Base-by-base conservation (phyloP, 2,329 filamentous ascomycete genomes). In the Ambrosiella xylebori region DNA sequence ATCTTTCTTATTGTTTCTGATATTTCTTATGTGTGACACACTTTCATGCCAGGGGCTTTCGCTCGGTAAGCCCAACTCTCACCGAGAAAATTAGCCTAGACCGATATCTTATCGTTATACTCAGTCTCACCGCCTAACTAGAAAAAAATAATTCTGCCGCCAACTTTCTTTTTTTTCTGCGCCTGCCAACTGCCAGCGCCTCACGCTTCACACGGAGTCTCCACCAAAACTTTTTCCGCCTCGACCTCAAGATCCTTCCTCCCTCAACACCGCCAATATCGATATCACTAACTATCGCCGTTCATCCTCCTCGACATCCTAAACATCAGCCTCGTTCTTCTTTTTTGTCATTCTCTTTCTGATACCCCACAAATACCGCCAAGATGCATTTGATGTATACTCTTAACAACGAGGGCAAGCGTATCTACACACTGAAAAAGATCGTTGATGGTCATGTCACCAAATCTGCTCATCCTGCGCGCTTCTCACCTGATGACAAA, bases 401-500 rank as follows among this genome's bases (percentile, higher is more conserved):
- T 63, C 75, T 90, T 73, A 86, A 89, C 71, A 71, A 78, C 65
- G 75, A 79, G 62, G 90, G 91, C 77, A 91, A 88, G 76, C 88
- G 91, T 71, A 74, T 85, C 67, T 98, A 97, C 79, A 97, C 93
- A 53, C 82, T 97, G 64, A 91, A 96, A 75, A 96, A 97, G 76
- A 81, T 94, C 64, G 75, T 79, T 66, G 77, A 82, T 65, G 85
- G 86, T 68, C 81, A 89, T 69, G 88, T 96, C 68, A 95, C 91
- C 71, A 95, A 95, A 78, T 93, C 86, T 57, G 93, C 93, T 59
- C 91, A 97, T 75, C 91, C 93, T 52, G 93, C 93, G 49, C 81
- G 93, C 65, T 98, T 97, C 78, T 95, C 88, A 52, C 93, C 93
- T 63, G 93, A 98, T 74, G 93, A 98, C 78, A 95, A 96, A 78